Percentiles rank a stretch among this genome's conserved stretches.
These are phyloP conservation scores for Fonsecaea pedrosoi DNA, from an alignment of 2,329 filamentous ascomycete genomes.

Conservation along the genomic window DNA sequence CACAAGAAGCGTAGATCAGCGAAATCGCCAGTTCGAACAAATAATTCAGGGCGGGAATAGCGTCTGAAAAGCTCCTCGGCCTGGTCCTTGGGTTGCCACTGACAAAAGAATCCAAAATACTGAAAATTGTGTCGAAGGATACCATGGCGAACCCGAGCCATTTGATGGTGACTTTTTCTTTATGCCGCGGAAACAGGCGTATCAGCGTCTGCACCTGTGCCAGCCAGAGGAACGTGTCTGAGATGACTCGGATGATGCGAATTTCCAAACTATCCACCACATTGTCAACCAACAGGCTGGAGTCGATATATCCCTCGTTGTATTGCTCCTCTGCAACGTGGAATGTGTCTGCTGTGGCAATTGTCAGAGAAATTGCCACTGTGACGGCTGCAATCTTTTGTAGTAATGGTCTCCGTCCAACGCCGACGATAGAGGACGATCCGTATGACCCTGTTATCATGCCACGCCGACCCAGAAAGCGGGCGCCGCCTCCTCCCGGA, in stretches of 20 bases:
- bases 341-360: conserved; percentile 92
- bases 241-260: conserved; percentile 88
- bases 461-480: conserved; percentile 78
- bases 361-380: conserved; percentile 82
- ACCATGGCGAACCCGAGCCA: conserved; percentile 97
- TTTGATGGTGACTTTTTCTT: conserved; percentile 98
- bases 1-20: conserved; percentile 88
- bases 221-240: conserved; percentile 95
- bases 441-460: conserved; percentile 66
- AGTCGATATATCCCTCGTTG: conserved; percentile 77
- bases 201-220: conserved; percentile 97
- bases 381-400: conserved; percentile 74
- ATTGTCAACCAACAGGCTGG: conserved; percentile 72
- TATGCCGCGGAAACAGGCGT: conserved; percentile 90
- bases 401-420: conserved; percentile 91
- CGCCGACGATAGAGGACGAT: conserved; percentile 73
- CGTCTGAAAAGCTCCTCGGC: conserved; percentile 81
- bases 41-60: conserved; percentile 88
- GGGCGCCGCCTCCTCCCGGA: conserved; percentile 61
- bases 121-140: conserved; percentile 87
- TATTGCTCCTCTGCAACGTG: conserved; percentile 84
- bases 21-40: conserved; percentile 87
- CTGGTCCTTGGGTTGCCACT: conserved; percentile 63
- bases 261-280: conserved; percentile 87
- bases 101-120: conserved; percentile 85